Percentiles rank a stretch among this genome's conserved stretches.
These are phyloP conservation scores for Triticum timopheevii DNA, from an alignment of 176 grass and related monocot species.

Conservation along the genomic window DNA sequence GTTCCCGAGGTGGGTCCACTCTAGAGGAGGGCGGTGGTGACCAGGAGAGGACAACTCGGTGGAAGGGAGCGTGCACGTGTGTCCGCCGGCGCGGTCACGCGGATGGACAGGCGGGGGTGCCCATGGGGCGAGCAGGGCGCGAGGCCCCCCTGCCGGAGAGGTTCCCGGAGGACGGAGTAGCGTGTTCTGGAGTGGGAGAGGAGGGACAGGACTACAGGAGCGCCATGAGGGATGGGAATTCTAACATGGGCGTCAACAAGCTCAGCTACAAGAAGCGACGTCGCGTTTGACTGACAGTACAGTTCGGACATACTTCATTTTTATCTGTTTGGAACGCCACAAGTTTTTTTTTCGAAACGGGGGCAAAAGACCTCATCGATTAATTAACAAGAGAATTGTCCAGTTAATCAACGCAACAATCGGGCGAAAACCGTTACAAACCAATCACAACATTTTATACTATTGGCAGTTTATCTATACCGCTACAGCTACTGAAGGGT, in stretches of 20 bases:
- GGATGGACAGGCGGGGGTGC: background rate
- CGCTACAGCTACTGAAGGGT: too few species aligned
- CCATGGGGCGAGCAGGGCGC: background rate
- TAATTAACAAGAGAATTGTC: too few species aligned
- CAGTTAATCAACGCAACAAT: too few species aligned
- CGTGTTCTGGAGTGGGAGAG: background rate
- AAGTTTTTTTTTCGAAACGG: too few species aligned
- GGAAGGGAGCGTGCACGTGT: background rate
- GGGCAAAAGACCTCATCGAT: too few species aligned
- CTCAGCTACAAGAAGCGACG: too few species aligned
- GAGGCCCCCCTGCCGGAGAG: background rate
- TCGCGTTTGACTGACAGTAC: too few species aligned
- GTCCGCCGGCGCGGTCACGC: background rate
- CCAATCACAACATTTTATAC: too few species aligned
- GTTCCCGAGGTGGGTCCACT: background rate
- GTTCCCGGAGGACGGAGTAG: background rate
- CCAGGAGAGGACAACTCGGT: background rate
- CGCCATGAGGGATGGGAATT: background rate
- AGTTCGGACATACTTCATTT: too few species aligned
- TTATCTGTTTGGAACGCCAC: too few species aligned
- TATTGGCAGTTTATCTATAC: too few species aligned
- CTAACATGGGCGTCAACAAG: background rate
- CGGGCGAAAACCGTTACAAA: too few species aligned
- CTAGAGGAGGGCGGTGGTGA: background rate
- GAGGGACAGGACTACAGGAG: background rate